Evolutionary conservation across 305 asterid genomes (phyloP).

Genomic region (Andrographis paniculata): DNA sequence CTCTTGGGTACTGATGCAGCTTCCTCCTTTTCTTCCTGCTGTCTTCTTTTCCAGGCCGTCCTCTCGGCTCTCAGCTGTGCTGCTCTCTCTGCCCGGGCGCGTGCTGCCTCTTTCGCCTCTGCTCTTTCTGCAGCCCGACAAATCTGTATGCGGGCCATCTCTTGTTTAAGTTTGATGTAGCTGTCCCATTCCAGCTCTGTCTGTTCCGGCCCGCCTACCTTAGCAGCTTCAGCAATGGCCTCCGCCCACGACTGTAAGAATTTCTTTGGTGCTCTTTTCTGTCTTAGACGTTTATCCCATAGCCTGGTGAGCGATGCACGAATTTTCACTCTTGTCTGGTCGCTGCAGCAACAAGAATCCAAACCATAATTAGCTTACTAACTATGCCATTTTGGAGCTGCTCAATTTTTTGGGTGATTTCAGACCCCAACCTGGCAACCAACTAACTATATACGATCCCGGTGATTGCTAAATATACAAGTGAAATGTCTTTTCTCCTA

Average conservation of each 20-base stretch:
- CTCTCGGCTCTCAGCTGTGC: constrained; percentile 51
- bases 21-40: constrained; percentile 36
- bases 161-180: constrained; percentile 49
- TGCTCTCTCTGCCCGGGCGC: constrained; percentile 37
- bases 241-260: constrained; percentile 59
- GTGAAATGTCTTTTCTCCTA: too few relatives aligned
- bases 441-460: too few relatives aligned
- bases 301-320: constrained; percentile 34
- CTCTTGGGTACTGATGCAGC: constrained; percentile 30
- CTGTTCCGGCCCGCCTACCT: constrained; percentile 56
- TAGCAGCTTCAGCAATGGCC: constrained; percentile 77
- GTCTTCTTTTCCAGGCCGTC: constrained; percentile 44
- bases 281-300: constrained; percentile 61
- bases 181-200: constrained; percentile 83
- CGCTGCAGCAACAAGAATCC: constrained; percentile 38
- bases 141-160: constrained; percentile 38
- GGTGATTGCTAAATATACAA: too few relatives aligned
- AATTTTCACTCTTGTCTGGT: constrained; percentile 37
- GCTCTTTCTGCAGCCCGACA: constrained; percentile 38
- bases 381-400: too few relatives aligned
- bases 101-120: constrained; percentile 43
- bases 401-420: too few relatives aligned
- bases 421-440: too few relatives aligned
- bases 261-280: constrained; percentile 63
- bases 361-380: not conserved